A percentile compares a stretch with the other conserved stretches of the same genome.
Conservation (phyloP, 164 flowering plant species). For the Umbilicus rupestris region DNA sequence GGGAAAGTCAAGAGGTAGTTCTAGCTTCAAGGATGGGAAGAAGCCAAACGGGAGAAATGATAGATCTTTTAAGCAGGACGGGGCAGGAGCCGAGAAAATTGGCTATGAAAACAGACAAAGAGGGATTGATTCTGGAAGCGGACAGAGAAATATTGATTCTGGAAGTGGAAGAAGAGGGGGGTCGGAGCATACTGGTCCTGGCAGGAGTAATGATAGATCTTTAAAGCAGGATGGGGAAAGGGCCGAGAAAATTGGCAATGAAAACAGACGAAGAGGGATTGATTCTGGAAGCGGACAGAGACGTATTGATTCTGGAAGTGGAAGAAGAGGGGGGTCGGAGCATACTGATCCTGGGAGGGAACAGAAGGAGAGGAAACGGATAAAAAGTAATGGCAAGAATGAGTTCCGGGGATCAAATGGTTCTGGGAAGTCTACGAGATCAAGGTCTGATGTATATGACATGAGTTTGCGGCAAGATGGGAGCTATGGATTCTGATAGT, state of each 20-base stretch:
- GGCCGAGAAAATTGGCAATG: not conserved
- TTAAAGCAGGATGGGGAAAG: not conserved
- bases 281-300: conserved; percentile 1
- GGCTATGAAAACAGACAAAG: not conserved
- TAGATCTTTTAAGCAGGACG: not conserved
- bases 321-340: not conserved
- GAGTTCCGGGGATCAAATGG: not conserved
- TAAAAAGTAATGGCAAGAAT: not conserved
- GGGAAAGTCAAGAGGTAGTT: not conserved
- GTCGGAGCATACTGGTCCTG: not conserved
- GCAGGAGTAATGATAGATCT: not conserved
- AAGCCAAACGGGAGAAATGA: not conserved
- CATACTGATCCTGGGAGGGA: not conserved
- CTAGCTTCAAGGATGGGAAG: not conserved
- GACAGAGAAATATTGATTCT: not conserved
- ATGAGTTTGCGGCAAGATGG: conserved; percentile 41
- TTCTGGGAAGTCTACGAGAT: conserved; percentile 9
- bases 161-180: not conserved
- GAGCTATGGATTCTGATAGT: conserved; percentile 23
- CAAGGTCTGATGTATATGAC: conserved; percentile 24
- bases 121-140: not conserved
- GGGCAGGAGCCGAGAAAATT: not conserved
- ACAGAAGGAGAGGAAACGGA: not conserved
- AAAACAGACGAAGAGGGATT: not conserved
- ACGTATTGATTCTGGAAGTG: conserved; percentile 4